These are phyloP conservation scores for Pyropia haitanensis DNA, from an alignment of 23 red algal species.

Conservation along the genomic window DNA sequence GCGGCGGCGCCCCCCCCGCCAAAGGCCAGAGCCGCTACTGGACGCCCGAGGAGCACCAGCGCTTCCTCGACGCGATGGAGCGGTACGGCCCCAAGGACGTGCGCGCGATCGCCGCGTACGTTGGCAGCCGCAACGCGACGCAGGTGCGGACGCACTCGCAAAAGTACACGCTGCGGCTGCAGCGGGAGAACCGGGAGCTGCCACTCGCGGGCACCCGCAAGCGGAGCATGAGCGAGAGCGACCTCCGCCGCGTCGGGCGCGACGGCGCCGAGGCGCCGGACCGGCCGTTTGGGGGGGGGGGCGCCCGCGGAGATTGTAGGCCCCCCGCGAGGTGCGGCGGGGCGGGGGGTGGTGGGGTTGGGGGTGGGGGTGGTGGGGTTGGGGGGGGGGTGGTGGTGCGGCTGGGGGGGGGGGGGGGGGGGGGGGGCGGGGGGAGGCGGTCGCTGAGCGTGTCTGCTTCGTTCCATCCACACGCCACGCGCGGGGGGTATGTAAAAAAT, in stretches of 20 bases:
- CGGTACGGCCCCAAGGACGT: conserved; percentile 68
- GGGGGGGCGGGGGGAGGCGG: too few relatives aligned
- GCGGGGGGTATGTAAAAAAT: too few relatives aligned
- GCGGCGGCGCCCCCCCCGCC: background rate
- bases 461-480: too few relatives aligned
- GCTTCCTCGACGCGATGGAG: conserved; percentile 71
- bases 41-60: conserved; percentile 72
- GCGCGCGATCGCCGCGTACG: conserved; percentile 65
- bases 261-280: background rate
- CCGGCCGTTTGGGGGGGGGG: too few relatives aligned
- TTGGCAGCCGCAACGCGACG: conserved; percentile 66
- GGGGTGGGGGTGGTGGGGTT: too few relatives aligned
- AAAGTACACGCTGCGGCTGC: conserved; percentile 73
- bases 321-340: too few relatives aligned
- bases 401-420: too few relatives aligned
- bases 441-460: too few relatives aligned
- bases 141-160: conserved; percentile 90
- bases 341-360: too few relatives aligned
- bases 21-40: conserved; percentile 57
- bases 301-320: too few relatives aligned
- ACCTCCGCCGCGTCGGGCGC: conserved; percentile 4
- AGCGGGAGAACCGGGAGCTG: conserved; percentile 22
- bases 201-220: background rate
- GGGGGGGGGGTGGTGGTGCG: too few relatives aligned
- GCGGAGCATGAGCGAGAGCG: conserved; percentile 4